Base-by-base conservation (phyloP, 2,329 filamentous ascomycete species). In the Catunica adiposa region DNA sequence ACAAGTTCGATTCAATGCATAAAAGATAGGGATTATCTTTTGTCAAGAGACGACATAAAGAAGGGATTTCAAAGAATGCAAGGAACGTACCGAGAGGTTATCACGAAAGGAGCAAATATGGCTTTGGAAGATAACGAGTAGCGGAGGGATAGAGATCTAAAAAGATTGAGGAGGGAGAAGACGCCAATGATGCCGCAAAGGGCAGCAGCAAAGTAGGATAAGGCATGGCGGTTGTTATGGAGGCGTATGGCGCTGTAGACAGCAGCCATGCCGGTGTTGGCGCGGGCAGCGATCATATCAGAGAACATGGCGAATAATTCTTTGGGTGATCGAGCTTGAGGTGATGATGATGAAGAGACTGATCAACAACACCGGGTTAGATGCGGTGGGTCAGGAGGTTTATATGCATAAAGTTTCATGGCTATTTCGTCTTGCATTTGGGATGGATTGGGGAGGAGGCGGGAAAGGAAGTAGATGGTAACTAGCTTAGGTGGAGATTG, bases 81-180 rank as follows among this genome's bases (percentile, higher is more conserved):
- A 50, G 53, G 52, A 40, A 26, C 56, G 22, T 48, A 55, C 53
- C 53, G 42, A n/a, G 53, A 50, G 7, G 34, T 38, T 8, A 51
- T 34, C 68, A 68, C 63, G 1, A 82, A 63, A 0, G 75, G 72
- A 0, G 78, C 79, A 51, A 70, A 54, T 2, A 25, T n/a, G 11
- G 25, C 17, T 15, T 54, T 31, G 1, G 26, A 73, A 1, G 78
- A 77, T 1, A 75, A 79, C 55, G 80, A 72, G 20, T 81, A 64
- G 59, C 80, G 73, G 8, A 82, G 67, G 55, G 58, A 56, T 26
- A 59, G 9, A 3, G 56, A 42, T 20, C 61, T 59, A 31, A 29
- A 55, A 15, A 60, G 55, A 40, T 58, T 53, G 31, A 58, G 31
- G 11, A 60, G 29, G 38, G 59, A 29, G 38, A 61, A 59, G 37